Evolutionary conservation across 306 rosid genomes (phyloP).

Genomic region (Canavalia ensiformis): DNA sequence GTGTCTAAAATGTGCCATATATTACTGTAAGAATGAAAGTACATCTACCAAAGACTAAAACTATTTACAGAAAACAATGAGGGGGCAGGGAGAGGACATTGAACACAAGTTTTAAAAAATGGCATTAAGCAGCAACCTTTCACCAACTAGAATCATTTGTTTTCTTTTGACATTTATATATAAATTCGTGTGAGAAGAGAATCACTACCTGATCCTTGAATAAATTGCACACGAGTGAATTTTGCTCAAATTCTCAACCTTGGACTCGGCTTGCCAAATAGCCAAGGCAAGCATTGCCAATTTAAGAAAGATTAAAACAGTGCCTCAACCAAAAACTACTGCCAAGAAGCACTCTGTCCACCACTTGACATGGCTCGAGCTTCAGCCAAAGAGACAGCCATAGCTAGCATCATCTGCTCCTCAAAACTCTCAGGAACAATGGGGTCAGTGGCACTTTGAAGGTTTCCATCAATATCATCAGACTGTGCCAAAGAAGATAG

Average conservation of each 20-base stretch:
- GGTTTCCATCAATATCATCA: slow-evolving; percentile 65
- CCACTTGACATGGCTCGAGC: slow-evolving; percentile 72
- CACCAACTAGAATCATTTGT: slow-evolving; percentile 68
- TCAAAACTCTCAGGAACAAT: slow-evolving; percentile 91
- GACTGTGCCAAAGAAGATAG: slow-evolving; percentile 54
- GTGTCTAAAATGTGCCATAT: slow-evolving; percentile 39
- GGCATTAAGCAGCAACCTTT: slow-evolving; percentile 59
- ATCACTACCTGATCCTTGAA: slow-evolving; percentile 61
- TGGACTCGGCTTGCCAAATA: slow-evolving; percentile 51
- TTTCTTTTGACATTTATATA: slow-evolving; percentile 64
- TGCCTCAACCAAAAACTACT: slow-evolving; percentile 56
- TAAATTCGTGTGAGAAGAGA: slow-evolving; percentile 50
- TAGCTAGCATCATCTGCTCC: slow-evolving; percentile 98
- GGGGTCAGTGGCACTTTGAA: slow-evolving; percentile 58
- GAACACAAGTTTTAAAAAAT: slow-evolving; percentile 37
- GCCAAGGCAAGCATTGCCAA: slow-evolving; percentile 51
- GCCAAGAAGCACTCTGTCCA: slow-evolving; percentile 82
- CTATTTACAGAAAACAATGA: slow-evolving; percentile 58
- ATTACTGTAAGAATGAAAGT: slow-evolving; percentile 47
- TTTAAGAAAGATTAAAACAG: slow-evolving; percentile 47
- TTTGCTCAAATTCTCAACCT: slow-evolving; percentile 51
- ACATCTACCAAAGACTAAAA: slow-evolving; percentile 41
- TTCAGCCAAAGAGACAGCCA: slow-evolving; percentile 96
- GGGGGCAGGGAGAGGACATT: slow-evolving; percentile 32
- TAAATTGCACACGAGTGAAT: slow-evolving; percentile 52